A percentile compares a stretch with the other conserved stretches of the same genome.
Conservation (phyloP, 257 asterid species). For the Buddleja alternifolia region DNA sequence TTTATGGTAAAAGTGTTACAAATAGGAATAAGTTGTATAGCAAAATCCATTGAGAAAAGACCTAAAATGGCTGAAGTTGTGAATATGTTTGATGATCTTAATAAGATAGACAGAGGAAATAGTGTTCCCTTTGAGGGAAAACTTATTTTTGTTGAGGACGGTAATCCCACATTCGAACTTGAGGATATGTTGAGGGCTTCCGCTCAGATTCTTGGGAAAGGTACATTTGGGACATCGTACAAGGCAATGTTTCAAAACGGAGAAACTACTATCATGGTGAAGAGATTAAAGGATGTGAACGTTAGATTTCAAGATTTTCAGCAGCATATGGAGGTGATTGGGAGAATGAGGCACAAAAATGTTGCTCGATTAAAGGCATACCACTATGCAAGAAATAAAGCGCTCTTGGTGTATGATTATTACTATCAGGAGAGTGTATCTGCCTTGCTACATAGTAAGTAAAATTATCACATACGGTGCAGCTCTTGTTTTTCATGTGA, state of each 20-base stretch:
- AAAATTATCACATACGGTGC: too few relatives aligned
- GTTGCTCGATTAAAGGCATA: slow-evolving; percentile 25
- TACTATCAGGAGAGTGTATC: slow-evolving; percentile 26
- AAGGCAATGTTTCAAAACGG: slow-evolving; percentile 2
- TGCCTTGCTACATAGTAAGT: slow-evolving; percentile 30
- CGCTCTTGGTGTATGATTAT: slow-evolving; percentile 26
- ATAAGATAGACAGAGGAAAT: too few relatives aligned
- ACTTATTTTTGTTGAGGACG: too few relatives aligned
- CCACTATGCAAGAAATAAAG: slow-evolving; percentile 25
- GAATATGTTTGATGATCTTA: neutral
- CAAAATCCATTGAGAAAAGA: slow-evolving; percentile 3
- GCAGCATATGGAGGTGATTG: slow-evolving; percentile 4
- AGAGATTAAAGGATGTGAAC: slow-evolving; percentile 20
- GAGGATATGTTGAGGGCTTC: slow-evolving; percentile 19
- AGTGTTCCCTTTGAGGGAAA: too few relatives aligned
- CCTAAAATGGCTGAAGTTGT: slow-evolving; percentile 16
- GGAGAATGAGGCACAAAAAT: slow-evolving; percentile 23
- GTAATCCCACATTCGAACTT: neutral
- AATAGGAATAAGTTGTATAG: too few relatives aligned
- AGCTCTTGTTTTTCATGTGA: neutral
- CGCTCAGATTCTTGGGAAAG: slow-evolving; percentile 10
- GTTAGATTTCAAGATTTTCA: slow-evolving; percentile 5
- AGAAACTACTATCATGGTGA: neutral
- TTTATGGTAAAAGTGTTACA: slow-evolving; percentile 6
- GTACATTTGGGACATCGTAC: slow-evolving; percentile 20